These are phyloP conservation scores for Fusarium algeriense DNA, from an alignment of 2,329 filamentous ascomycete genomes.

Conservation along the genomic window DNA sequence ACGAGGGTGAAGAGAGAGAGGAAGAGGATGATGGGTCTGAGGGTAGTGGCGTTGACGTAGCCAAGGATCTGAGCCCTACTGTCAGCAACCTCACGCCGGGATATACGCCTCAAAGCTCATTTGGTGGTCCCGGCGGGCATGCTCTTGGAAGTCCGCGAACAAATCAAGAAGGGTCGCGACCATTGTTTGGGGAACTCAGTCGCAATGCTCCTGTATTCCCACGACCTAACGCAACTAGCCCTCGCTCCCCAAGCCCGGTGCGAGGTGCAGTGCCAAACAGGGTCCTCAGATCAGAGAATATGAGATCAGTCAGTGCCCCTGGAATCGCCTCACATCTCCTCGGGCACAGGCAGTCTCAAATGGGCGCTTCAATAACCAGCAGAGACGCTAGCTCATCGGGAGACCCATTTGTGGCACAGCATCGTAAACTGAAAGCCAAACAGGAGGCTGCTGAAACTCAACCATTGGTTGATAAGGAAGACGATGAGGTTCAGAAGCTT, in stretches of 20 bases:
- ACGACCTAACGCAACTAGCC: conserved; percentile 67
- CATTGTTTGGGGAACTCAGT: conserved; percentile 68
- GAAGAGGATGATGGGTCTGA: conserved; percentile 64
- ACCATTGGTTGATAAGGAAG: conserved; percentile 74
- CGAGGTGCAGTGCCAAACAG: conserved; percentile 68
- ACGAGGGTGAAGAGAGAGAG: conserved; percentile 59
- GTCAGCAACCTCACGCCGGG: conserved; percentile 61
- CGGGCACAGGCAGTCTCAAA: conserved; percentile 54
- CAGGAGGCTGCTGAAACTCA: conserved; percentile 69
- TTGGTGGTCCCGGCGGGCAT: conserved; percentile 62
- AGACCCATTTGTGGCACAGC: conserved; percentile 63
- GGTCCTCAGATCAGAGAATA: conserved; percentile 61
- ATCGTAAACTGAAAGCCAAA: conserved; percentile 64
- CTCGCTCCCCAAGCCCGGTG: conserved; percentile 79
- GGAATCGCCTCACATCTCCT: conserved; percentile 69
- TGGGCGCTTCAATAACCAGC: conserved; percentile 56
- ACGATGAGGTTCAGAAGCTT: conserved; percentile 74
- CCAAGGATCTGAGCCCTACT: conserved; percentile 71
- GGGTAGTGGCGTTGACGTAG: conserved; percentile 74
- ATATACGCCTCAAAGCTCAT: conserved; percentile 70
- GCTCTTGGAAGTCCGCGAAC: conserved; percentile 50
- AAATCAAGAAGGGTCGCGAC: conserved; percentile 58
- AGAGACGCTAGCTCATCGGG: conserved; percentile 54
- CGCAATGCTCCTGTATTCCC: conserved; percentile 66
- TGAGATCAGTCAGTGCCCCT: conserved; percentile 71